phyloP scores from a whole-genome alignment of 106 monocot species.

The Acanthochlamys bracteata region DNA sequence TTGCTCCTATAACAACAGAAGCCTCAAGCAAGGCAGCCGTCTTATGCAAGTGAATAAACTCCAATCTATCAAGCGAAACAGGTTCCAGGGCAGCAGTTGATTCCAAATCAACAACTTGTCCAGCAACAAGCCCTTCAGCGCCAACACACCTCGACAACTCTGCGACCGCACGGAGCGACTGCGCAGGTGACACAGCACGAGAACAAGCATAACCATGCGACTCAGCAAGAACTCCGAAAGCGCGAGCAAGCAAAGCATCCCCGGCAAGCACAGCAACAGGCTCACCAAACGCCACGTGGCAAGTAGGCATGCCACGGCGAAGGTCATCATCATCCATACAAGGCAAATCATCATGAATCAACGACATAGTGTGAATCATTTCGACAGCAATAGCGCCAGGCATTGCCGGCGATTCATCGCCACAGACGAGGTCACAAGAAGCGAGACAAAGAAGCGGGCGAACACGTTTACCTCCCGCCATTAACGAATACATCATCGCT shows the following conservation, averaged over 20 bases:
- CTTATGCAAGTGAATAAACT: slow-evolving; percentile 79
- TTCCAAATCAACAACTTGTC: slow-evolving; percentile 51
- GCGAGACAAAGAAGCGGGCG: slow-evolving; percentile 55
- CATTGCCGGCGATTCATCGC: slow-evolving; percentile 20
- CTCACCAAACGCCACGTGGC: slow-evolving; percentile 52
- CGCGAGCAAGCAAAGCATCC: slow-evolving; percentile 55
- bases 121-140: slow-evolving; percentile 44
- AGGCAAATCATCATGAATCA: slow-evolving; percentile 73
- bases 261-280: slow-evolving; percentile 60
- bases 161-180: slow-evolving; percentile 28
- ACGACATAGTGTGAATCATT: slow-evolving; percentile 76
- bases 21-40: slow-evolving; percentile 84
- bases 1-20: slow-evolving; percentile 72
- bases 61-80: slow-evolving; percentile 34
- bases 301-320: slow-evolving; percentile 51
- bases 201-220: not conserved
- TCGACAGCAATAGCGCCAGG: slow-evolving; percentile 44
- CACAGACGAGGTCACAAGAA: slow-evolving; percentile 48
- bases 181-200: slow-evolving; percentile 1
- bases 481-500: slow-evolving; percentile 69
- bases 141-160: slow-evolving; percentile 37
- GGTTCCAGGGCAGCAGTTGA: slow-evolving; percentile 25
- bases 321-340: slow-evolving; percentile 71
- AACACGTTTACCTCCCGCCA: slow-evolving; percentile 60
- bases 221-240: slow-evolving; percentile 35